These are phyloP conservation scores for Zymoseptoria brevis DNA, from an alignment of 2,329 filamentous ascomycete genomes.

Conservation along the genomic window DNA sequence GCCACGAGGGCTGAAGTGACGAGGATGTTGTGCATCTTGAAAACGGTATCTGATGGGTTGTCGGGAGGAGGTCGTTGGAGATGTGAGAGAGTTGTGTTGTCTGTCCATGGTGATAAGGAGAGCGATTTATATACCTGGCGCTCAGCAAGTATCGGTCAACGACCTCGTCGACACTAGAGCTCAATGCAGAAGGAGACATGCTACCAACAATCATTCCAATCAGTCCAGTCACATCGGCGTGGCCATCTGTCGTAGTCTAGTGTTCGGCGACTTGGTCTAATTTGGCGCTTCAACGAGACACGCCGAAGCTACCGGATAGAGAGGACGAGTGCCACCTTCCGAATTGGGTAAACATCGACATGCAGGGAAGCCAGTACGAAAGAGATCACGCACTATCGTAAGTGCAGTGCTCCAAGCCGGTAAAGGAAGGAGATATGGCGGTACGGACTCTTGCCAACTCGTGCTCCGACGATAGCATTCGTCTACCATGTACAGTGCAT, in stretches of 20 bases:
- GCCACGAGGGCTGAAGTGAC: conserved; percentile 23
- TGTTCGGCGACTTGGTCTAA: conserved; percentile 4
- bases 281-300: neutral
- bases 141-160: neutral
- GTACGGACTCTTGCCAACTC: neutral
- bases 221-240: conserved; percentile 15
- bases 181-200: conserved; percentile 8
- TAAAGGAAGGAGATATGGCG: neutral
- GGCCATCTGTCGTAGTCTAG: conserved; percentile 15
- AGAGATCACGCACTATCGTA: neutral
- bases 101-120: conserved; percentile 2
- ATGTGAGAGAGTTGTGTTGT: conserved; percentile 2
- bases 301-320: neutral
- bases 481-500: neutral
- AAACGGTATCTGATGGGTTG: conserved; percentile 2
- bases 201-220: conserved; percentile 19
- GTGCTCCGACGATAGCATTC: neutral
- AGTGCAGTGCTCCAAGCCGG: neutral
- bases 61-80: conserved; percentile 4
- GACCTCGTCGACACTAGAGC: neutral
- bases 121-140: conserved; percentile 7
- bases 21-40: conserved; percentile 24
- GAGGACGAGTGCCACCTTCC: conserved; percentile 9
- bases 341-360: conserved; percentile 5
- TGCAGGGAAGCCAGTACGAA: neutral